These are phyloP conservation scores for Plantago rigida DNA, from an alignment of 305 asterid species.

Conservation along the genomic window DNA sequence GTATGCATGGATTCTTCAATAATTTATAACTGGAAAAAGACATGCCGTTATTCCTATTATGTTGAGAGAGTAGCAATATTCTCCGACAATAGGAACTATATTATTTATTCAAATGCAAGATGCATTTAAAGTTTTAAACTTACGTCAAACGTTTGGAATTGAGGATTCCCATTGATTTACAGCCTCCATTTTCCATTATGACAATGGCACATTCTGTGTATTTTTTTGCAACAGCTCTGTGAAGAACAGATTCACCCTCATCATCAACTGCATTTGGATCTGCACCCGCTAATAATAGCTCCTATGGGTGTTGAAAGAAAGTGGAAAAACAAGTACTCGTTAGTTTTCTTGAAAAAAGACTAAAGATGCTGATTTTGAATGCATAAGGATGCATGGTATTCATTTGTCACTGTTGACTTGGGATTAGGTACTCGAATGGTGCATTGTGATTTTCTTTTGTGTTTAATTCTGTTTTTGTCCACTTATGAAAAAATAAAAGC, in stretches of 20 bases:
- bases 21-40: neutral
- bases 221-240: slow-evolving; percentile 91
- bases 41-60: neutral
- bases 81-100: neutral
- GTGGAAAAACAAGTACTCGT: slow-evolving; percentile 3
- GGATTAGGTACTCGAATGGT: neutral
- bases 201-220: slow-evolving; percentile 82
- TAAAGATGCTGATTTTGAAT: neutral
- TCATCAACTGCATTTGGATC: slow-evolving; percentile 97
- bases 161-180: slow-evolving; percentile 77
- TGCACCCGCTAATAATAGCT: slow-evolving; percentile 83
- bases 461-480: slow-evolving; percentile 9
- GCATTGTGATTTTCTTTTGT: neutral
- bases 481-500: slow-evolving; percentile 14
- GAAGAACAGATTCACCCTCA: slow-evolving; percentile 97
- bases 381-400: too few relatives aligned
- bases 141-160: slow-evolving; percentile 87
- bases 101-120: neutral
- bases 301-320: slow-evolving; percentile 44
- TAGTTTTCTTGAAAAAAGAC: slow-evolving; percentile 1
- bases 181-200: slow-evolving; percentile 92
- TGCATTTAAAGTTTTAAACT: slow-evolving; percentile 45
- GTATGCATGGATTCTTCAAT: neutral
- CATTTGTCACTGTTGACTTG: neutral
- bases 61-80: too few relatives aligned